Percentiles rank a stretch among this genome's conserved stretches.
Evolutionary conservation across 2,329 filamentous ascomycete species (phyloP).

Genomic region (Myriosclerotinia duriaeana): DNA sequence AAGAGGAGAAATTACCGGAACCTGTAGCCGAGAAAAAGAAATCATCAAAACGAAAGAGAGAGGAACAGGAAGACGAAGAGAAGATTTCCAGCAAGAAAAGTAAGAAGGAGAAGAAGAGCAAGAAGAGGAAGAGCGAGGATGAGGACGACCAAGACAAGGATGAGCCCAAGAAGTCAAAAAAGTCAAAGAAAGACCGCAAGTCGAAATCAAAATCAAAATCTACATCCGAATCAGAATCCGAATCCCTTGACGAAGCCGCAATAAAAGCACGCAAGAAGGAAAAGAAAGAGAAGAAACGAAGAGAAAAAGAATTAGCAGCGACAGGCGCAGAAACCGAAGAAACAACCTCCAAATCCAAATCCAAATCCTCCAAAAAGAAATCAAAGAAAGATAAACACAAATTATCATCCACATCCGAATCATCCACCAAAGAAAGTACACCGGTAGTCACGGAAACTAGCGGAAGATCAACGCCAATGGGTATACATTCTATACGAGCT

Average conservation of each 20-base stretch:
- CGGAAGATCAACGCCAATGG: slow-evolving; percentile 48
- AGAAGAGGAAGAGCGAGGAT: slow-evolving; percentile 48
- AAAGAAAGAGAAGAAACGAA: slow-evolving; percentile 27
- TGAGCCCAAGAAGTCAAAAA: slow-evolving; percentile 37
- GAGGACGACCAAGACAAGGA: slow-evolving; percentile 37
- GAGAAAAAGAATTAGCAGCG: slow-evolving; percentile 23
- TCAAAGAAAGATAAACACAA: slow-evolving; percentile 45
- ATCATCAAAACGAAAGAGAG: slow-evolving; percentile 48
- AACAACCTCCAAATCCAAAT: background rate
- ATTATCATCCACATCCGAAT: slow-evolving; percentile 38
- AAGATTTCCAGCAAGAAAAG: slow-evolving; percentile 39
- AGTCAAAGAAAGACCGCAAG: slow-evolving; percentile 38
- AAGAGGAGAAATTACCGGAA: slow-evolving; percentile 19
- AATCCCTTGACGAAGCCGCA: background rate
- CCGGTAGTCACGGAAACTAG: slow-evolving; percentile 42
- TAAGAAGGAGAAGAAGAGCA: slow-evolving; percentile 22
- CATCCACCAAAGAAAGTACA: slow-evolving; percentile 33
- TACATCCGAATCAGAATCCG: background rate
- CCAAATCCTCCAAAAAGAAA: slow-evolving; percentile 42
- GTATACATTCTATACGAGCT: slow-evolving; percentile 72
- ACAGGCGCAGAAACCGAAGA: slow-evolving; percentile 13
- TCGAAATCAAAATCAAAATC: slow-evolving; percentile 14
- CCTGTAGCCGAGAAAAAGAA: slow-evolving; percentile 30
- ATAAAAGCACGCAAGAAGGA: slow-evolving; percentile 13
- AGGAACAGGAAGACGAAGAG: slow-evolving; percentile 42